These are phyloP conservation scores for Bauhinia variegata DNA, from an alignment of 306 rosid species.

Conservation along the genomic window DNA sequence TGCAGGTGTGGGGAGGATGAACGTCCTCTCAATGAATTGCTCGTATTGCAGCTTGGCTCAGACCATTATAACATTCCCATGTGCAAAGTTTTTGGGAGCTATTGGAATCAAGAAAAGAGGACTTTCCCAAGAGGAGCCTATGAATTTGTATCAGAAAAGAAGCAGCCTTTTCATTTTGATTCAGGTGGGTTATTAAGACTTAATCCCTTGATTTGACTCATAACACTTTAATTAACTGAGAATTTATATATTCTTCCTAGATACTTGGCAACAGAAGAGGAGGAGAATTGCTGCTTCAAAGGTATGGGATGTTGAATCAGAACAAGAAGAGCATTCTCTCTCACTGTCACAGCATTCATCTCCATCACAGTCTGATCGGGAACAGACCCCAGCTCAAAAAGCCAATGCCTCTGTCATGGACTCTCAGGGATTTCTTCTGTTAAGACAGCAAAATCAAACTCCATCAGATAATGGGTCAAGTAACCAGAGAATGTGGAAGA, in stretches of 20 bases:
- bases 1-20: conserved; percentile 95
- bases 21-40: conserved; percentile 81
- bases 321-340: conserved; percentile 94
- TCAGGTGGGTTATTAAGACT: conserved; percentile 53
- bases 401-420: conserved; percentile 46
- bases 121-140: conserved; percentile 44
- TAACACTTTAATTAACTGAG: conserved; percentile 1
- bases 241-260: conserved; percentile 40
- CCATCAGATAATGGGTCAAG: conserved; percentile 44
- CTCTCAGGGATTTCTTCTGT: conserved; percentile 58
- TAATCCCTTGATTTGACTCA: background rate
- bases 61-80: conserved; percentile 66
- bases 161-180: conserved; percentile 42
- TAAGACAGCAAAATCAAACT: conserved; percentile 40
- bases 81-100: conserved; percentile 79
- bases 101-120: conserved; percentile 67
- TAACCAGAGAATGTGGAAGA: conserved; percentile 38
- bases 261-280: conserved; percentile 73
- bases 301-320: conserved; percentile 73
- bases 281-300: conserved; percentile 65
- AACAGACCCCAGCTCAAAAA: conserved; percentile 58
- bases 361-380: conserved; percentile 90
- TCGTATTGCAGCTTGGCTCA: conserved; percentile 83
- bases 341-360: conserved; percentile 87
- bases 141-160: conserved; percentile 47